Evolutionary conservation across 2,329 filamentous ascomycete genomes (phyloP).

Genomic region (Fusarium stilboides): DNA sequence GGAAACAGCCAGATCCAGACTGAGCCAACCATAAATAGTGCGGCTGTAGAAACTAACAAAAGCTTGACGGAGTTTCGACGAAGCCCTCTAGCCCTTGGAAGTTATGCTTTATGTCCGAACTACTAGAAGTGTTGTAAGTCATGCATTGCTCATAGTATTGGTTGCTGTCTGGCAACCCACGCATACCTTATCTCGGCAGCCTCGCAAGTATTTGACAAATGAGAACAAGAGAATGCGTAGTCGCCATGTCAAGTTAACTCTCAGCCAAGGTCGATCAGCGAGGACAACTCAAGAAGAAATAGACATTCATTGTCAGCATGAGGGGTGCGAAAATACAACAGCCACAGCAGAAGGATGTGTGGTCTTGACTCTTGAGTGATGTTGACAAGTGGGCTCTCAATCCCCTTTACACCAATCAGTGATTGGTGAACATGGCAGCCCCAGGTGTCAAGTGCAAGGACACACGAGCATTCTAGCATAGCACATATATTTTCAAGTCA

Average conservation of each 20-base stretch:
- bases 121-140: neutral
- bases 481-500: neutral
- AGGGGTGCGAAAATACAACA: too few species aligned
- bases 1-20: neutral
- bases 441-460: too few species aligned
- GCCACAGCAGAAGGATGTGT: too few species aligned
- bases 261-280: too few species aligned
- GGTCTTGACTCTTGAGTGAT: too few species aligned
- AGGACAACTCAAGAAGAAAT: too few species aligned
- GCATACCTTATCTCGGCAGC: constrained; percentile 11
- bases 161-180: constrained; percentile 1
- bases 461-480: neutral
- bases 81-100: neutral
- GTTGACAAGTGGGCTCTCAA: too few species aligned
- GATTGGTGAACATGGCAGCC: too few species aligned
- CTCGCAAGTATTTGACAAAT: neutral
- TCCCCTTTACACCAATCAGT: too few species aligned
- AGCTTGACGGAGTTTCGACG: neutral
- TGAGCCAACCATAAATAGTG: neutral
- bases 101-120: neutral
- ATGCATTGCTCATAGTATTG: neutral
- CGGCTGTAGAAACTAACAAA: neutral
- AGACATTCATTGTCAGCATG: too few species aligned
- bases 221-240: too few species aligned
- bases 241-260: too few species aligned